Evolutionary conservation across 2,329 filamentous ascomycete genomes (phyloP).

Genomic region (Penicillium crustosum): DNA sequence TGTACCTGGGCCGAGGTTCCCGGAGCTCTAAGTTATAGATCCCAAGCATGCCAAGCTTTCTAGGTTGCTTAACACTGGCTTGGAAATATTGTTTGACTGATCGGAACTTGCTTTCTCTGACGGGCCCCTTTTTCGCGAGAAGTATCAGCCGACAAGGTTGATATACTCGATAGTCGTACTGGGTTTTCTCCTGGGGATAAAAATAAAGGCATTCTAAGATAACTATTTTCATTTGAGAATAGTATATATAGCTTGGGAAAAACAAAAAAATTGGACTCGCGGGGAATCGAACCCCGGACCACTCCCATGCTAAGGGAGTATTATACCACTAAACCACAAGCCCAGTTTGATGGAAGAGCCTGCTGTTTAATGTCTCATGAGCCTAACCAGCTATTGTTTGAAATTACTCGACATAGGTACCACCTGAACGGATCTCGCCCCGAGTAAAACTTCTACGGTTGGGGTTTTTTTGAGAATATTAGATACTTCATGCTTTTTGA

Average conservation of each 20-base stretch:
- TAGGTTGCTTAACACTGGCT: neutral
- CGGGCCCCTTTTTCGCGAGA: neutral
- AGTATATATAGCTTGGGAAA: no score
- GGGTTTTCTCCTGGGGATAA: neutral
- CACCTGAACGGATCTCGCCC: neutral
- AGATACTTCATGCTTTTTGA: fast-evolving
- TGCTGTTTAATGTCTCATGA: neutral
- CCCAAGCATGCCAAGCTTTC: neutral
- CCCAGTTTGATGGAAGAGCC: conserved; percentile 19
- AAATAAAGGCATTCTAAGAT: neutral
- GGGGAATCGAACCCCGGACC: conserved; percentile 52
- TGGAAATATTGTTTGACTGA: neutral
- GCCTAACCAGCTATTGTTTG: fast-evolving
- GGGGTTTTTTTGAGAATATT: neutral
- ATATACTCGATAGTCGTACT: neutral
- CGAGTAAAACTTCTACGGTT: neutral
- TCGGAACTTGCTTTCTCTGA: neutral
- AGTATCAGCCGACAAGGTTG: no score
- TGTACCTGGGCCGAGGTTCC: neutral
- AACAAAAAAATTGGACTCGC: conserved; percentile 45
- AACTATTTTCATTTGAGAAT: neutral
- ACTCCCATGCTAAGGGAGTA: conserved; percentile 51
- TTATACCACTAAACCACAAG: conserved; percentile 52
- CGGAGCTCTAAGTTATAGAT: neutral
- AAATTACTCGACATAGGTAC: neutral